These are phyloP conservation scores for Colletotrichum orchidophilum DNA, from an alignment of 2,329 filamentous ascomycete genomes.

Conservation along the genomic window DNA sequence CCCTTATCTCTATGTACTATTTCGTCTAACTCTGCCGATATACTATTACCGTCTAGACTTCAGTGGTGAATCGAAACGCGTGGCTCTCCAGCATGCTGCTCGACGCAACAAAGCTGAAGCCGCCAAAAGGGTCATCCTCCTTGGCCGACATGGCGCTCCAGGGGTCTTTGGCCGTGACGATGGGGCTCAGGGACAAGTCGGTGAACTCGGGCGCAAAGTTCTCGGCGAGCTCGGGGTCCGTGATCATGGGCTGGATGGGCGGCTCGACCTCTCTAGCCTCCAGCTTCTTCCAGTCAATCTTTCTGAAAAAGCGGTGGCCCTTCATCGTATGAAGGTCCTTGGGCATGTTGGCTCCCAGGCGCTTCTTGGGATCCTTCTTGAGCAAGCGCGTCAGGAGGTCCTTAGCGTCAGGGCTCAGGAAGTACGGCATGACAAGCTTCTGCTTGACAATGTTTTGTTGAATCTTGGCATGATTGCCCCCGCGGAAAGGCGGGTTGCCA, in stretches of 20 bases:
- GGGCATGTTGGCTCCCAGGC: conserved; percentile 87
- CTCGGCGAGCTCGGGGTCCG: conserved; percentile 93
- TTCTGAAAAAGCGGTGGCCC: conserved; percentile 94
- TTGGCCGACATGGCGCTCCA: conserved; percentile 48
- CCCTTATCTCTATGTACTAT: not conserved
- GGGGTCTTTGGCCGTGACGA: conserved; percentile 57
- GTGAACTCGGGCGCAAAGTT: conserved; percentile 97
- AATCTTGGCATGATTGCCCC: conserved; percentile 91
- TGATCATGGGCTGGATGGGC: conserved; percentile 92
- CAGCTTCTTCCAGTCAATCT: conserved; percentile 93
- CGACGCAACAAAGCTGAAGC: conserved; percentile 71
- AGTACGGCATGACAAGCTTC: conserved; percentile 90
- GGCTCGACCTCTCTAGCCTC: conserved; percentile 84
- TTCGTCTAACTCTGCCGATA: not conserved
- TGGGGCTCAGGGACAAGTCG: conserved; percentile 80
- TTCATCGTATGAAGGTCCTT: conserved; percentile 89
- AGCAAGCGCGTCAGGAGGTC: conserved; percentile 90
- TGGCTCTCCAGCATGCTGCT: conserved; percentile 64
- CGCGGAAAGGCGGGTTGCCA: conserved; percentile 89
- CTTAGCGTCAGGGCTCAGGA: conserved; percentile 89
- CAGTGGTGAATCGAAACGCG: conserved; percentile 46
- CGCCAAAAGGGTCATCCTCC: conserved; percentile 64
- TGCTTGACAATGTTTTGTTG: conserved; percentile 96
- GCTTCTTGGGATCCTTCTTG: conserved; percentile 90
- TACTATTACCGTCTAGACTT: conserved; percentile 8